phyloP scores from a whole-genome alignment of 2,329 filamentous ascomycete genomes.

The Colletotrichum lupini region DNA sequence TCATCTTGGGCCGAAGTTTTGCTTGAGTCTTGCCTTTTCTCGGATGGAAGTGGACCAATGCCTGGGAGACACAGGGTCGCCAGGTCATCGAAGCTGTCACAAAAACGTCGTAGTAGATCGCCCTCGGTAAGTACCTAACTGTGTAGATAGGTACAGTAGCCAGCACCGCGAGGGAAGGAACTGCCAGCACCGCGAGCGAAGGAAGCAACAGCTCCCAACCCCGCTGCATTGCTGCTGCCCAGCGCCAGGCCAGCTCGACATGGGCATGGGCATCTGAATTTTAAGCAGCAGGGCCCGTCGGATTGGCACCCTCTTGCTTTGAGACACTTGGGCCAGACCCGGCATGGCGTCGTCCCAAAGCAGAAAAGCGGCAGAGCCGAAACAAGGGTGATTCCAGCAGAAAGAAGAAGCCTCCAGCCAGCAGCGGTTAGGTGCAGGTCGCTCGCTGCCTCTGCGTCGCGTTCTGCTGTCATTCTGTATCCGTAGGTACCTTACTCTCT shows the following conservation, averaged over 20 bases:
- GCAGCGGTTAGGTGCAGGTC: conserved; percentile 20
- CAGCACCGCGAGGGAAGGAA: background rate
- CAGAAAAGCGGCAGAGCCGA: conserved; percentile 24
- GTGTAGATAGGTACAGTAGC: no score
- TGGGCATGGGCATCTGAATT: background rate
- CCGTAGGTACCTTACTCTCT: no score
- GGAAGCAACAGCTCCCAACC: background rate
- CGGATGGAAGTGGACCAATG: conserved; percentile 9
- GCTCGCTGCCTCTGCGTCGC: background rate
- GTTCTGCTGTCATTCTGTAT: no score
- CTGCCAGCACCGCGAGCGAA: background rate
- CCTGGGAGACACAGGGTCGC: conserved; percentile 23
- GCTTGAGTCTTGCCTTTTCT: background rate
- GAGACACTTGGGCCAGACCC: conserved; percentile 5
- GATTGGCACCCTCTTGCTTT: conserved; percentile 11
- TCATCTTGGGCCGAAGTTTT: background rate
- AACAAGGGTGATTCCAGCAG: conserved; percentile 24
- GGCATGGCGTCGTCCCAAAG: conserved; percentile 21
- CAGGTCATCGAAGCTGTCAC: conserved; percentile 28
- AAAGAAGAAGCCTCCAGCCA: conserved; percentile 1
- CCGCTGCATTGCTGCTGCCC: no score
- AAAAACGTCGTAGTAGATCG: no score
- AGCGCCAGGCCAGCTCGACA: background rate
- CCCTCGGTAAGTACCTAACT: no score
- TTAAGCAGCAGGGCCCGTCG: conserved; percentile 25